phyloP scores from a whole-genome alignment of 2,329 filamentous ascomycete species.

The Cercospora sesami region DNA sequence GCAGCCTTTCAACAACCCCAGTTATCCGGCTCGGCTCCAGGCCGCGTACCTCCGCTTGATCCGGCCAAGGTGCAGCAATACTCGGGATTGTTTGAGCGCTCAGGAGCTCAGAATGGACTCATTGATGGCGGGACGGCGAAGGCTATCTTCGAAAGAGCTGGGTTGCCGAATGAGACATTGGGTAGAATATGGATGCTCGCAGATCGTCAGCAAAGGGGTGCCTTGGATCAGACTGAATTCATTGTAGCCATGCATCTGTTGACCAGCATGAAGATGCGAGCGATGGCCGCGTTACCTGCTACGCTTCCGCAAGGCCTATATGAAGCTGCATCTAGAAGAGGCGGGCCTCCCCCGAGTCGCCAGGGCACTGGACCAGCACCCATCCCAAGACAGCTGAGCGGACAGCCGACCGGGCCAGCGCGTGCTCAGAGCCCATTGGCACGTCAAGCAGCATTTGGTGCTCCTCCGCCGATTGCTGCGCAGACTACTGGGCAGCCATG shows the following conservation, averaged over 20 bases:
- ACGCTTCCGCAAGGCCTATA: conserved; percentile 82
- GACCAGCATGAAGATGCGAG: conserved; percentile 83
- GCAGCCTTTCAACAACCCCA: conserved; percentile 36
- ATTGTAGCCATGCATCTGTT: conserved; percentile 98
- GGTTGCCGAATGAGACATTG: conserved; percentile 82
- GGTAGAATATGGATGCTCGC: conserved; percentile 96
- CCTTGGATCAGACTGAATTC: conserved; percentile 85
- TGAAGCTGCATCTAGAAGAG: conserved; percentile 79
- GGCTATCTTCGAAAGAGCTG: conserved; percentile 91
- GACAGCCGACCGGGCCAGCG: conserved; percentile 48
- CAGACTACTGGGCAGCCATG: conserved; percentile 68
- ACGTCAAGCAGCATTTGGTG: conserved; percentile 50
- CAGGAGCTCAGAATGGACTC: conserved; percentile 72
- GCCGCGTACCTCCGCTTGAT: conserved; percentile 84
- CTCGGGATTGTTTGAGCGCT: conserved; percentile 84
- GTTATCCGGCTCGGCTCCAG: conserved; percentile 54
- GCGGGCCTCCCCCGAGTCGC: conserved; percentile 46
- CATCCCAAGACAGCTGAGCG: conserved; percentile 81
- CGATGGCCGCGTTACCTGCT: conserved; percentile 74
- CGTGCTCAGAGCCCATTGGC: conserved; percentile 62
- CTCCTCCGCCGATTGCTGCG: conserved; percentile 51
- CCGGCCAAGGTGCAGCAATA: conserved; percentile 91
- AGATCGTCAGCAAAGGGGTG: conserved; percentile 88
- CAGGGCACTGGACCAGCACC: conserved; percentile 43
- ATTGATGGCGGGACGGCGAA: conserved; percentile 75